phyloP scores from a whole-genome alignment of 202 grass and related monocot genomes.

The Elaeis oleifera region DNA sequence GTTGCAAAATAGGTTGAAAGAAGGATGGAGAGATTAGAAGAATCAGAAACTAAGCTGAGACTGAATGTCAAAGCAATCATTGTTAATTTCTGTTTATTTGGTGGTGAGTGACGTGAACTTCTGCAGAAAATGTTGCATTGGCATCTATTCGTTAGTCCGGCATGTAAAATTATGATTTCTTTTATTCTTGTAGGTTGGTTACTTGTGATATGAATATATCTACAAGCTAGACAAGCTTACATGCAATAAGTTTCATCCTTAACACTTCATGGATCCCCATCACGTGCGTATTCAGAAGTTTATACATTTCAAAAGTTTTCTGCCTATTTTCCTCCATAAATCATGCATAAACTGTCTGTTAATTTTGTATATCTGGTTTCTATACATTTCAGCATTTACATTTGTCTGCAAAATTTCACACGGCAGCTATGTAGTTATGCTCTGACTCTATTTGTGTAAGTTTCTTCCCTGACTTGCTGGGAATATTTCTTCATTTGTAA shows the following conservation, averaged over 20 bases:
- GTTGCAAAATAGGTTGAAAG: constrained; percentile 33
- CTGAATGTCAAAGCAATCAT: constrained; percentile 36
- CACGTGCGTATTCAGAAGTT: constrained; percentile 25
- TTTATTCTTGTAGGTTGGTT: constrained; percentile 32
- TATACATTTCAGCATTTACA: constrained; percentile 33
- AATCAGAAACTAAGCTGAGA: constrained; percentile 33
- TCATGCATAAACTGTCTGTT: neutral
- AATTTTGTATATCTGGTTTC: constrained; percentile 9
- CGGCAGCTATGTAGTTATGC: constrained; percentile 38
- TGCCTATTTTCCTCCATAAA: neutral
- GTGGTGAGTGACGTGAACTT: constrained; percentile 26
- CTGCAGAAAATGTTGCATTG: neutral
- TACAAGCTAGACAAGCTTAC: constrained; percentile 45
- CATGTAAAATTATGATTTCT: constrained; percentile 4
- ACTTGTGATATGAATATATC: constrained; percentile 41
- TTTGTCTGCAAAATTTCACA: constrained; percentile 48
- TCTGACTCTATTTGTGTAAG: constrained; percentile 40
- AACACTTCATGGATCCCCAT: constrained; percentile 57
- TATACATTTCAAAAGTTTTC: constrained; percentile 12
- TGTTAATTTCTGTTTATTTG: constrained; percentile 28
- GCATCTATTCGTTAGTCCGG: neutral
- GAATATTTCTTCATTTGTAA: neutral
- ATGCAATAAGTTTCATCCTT: constrained; percentile 50
- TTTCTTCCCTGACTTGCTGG: constrained; percentile 3
- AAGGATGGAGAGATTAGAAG: constrained; percentile 45